phyloP scores from a whole-genome alignment of 257 asterid species.

The Mentha longifolia region DNA sequence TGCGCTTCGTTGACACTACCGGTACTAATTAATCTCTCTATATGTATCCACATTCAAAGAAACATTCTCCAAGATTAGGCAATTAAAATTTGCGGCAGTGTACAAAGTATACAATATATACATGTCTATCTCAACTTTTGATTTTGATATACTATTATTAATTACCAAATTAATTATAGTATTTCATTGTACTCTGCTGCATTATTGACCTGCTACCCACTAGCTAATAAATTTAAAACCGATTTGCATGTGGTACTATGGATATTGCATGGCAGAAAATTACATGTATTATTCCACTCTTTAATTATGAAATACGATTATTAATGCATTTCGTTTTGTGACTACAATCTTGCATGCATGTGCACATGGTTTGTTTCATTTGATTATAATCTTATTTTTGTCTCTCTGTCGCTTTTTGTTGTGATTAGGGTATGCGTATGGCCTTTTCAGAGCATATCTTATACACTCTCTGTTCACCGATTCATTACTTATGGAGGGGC shows the following conservation, averaged over 20 bases:
- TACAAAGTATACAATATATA: constrained; percentile 14
- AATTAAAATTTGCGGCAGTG: constrained; percentile 30
- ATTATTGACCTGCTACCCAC: constrained; percentile 30
- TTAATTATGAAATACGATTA: constrained; percentile 13
- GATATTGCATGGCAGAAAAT: constrained; percentile 38
- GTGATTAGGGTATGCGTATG: constrained; percentile 11
- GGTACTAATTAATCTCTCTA: no score
- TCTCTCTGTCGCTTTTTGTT: constrained; percentile 31
- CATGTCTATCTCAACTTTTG: constrained; percentile 12
- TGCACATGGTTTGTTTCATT: constrained; percentile 52
- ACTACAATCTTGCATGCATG: constrained; percentile 20
- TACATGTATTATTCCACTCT: background rate
- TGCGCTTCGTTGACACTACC: no score
- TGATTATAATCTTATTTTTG: constrained; percentile 43
- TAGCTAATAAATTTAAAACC: constrained; percentile 27
- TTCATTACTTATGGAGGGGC: no score
- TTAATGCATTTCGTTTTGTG: constrained; percentile 5
- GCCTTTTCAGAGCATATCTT: background rate
- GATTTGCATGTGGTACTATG: constrained; percentile 41
- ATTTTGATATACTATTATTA: background rate
- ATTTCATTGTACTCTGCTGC: constrained; percentile 28
- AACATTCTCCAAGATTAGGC: constrained; percentile 50
- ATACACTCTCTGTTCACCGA: no score
- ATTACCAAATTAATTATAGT: constrained; percentile 9
- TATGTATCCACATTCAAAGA: constrained; percentile 22